Evolutionary conservation across 768 basidiomycete genomes (phyloP).

Genomic region (Kwoniella dendrophila): DNA sequence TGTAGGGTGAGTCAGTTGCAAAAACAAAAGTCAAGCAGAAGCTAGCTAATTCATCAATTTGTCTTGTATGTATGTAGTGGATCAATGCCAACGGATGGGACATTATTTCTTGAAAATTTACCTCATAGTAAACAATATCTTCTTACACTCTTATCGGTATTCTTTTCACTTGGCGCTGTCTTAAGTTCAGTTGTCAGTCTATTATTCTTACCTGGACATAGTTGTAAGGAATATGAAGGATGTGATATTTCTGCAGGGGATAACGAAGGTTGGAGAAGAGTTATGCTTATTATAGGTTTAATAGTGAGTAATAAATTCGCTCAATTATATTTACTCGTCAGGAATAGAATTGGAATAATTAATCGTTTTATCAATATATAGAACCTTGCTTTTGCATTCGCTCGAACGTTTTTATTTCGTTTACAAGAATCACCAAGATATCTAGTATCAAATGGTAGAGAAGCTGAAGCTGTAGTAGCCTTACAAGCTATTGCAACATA

Average conservation of each 20-base stretch:
- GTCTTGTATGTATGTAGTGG: conserved; percentile 61
- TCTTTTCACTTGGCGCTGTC: conserved; percentile 92
- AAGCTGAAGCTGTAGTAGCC: conserved; percentile 77
- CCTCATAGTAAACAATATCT: conserved; percentile 89
- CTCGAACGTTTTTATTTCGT: conserved; percentile 84
- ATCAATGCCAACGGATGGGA: conserved; percentile 96
- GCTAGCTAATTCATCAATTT: neutral
- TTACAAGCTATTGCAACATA: conserved; percentile 81
- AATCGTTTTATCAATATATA: conserved; percentile 51
- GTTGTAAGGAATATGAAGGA: conserved; percentile 53
- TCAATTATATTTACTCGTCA: neutral
- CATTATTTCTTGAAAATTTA: conserved; percentile 77
- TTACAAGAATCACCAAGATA: conserved; percentile 93
- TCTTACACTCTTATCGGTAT: conserved; percentile 87
- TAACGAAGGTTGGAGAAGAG: conserved; percentile 87
- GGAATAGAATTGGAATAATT: neutral
- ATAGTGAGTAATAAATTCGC: conserved; percentile 79
- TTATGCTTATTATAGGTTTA: conserved; percentile 73
- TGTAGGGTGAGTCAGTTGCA: conserved; percentile 70
- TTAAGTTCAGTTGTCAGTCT: conserved; percentile 79
- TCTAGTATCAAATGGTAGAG: conserved; percentile 83
- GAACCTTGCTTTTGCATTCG: conserved; percentile 85
- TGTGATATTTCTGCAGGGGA: conserved; percentile 67
- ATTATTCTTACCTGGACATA: conserved; percentile 69
- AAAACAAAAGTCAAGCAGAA: conserved; percentile 16